phyloP scores from a whole-genome alignment of 176 grass and related monocot species.

The Cocos nucifera region DNA sequence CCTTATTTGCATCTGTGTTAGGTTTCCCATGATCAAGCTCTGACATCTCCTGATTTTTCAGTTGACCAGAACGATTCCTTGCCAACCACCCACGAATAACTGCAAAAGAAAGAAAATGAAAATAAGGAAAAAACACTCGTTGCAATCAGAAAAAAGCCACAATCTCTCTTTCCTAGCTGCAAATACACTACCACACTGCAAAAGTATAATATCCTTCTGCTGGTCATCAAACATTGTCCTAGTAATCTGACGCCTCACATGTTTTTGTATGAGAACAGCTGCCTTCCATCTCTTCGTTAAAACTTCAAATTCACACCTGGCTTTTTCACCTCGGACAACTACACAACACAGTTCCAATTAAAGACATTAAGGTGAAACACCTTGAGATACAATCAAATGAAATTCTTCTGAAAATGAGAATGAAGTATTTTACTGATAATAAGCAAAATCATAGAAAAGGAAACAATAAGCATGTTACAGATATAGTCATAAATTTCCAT shows the following conservation, averaged over 20 bases:
- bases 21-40: slow-evolving; percentile 18
- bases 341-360: not conserved
- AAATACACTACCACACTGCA: slow-evolving; percentile 62
- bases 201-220: slow-evolving; percentile 58
- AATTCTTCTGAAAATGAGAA: too few species aligned
- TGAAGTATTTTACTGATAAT: too few species aligned
- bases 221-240: slow-evolving; percentile 34
- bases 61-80: slow-evolving; percentile 45
- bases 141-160: too few species aligned
- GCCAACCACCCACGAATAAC: slow-evolving; percentile 63
- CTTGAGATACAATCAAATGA: too few species aligned
- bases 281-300: slow-evolving; percentile 65
- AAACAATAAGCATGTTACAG: too few species aligned
- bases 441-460: too few species aligned
- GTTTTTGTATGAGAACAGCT: slow-evolving; percentile 81
- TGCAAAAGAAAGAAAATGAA: slow-evolving; percentile 13
- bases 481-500: too few species aligned
- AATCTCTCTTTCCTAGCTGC: slow-evolving; percentile 2
- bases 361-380: too few species aligned
- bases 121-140: too few species aligned
- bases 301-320: slow-evolving; percentile 40
- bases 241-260: slow-evolving; percentile 50
- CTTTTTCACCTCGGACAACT: slow-evolving; percentile 75
- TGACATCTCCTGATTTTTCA: slow-evolving; percentile 35
- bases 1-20: slow-evolving; percentile 17